These are phyloP conservation scores for Chlamydomonas eustigma DNA, from an alignment of 139 green algal genomes.

Conservation along the genomic window DNA sequence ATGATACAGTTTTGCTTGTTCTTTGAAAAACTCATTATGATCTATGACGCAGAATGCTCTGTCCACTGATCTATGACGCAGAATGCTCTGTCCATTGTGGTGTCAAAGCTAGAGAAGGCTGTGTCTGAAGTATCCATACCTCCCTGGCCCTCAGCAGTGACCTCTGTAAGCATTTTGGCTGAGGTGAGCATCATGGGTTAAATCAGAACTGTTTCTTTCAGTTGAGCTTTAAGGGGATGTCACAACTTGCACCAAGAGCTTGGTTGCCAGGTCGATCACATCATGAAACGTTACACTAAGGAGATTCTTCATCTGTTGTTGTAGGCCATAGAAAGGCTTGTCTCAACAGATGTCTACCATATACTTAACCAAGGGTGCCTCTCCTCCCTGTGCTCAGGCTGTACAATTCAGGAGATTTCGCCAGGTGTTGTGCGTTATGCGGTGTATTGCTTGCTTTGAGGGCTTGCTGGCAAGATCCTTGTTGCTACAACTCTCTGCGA, in stretches of 20 bases:
- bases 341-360: no score
- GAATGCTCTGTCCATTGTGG: slow-evolving; percentile 33
- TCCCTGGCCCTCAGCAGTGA: slow-evolving; percentile 54
- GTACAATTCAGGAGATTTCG: slow-evolving; percentile 55
- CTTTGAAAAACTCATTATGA: no score
- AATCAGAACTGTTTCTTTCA: no score
- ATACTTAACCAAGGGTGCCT: neutral
- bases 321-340: no score
- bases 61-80: slow-evolving; percentile 4
- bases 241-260: no score
- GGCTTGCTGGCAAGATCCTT: slow-evolving; percentile 41
- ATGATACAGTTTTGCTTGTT: no score
- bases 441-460: slow-evolving; percentile 42
- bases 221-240: no score
- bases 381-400: slow-evolving; percentile 11
- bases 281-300: no score
- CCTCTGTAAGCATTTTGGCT: slow-evolving; percentile 31
- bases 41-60: slow-evolving; percentile 37
- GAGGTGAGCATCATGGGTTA: no score
- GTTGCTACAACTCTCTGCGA: slow-evolving; percentile 43
- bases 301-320: no score
- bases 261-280: no score
- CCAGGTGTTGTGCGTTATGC: slow-evolving; percentile 52
- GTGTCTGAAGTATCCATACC: slow-evolving; percentile 33
- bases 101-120: slow-evolving; percentile 33